Evolutionary conservation across 495 filamentous ascomycete species (phyloP).

Genomic region (Annulohypoxylon moriforme): DNA sequence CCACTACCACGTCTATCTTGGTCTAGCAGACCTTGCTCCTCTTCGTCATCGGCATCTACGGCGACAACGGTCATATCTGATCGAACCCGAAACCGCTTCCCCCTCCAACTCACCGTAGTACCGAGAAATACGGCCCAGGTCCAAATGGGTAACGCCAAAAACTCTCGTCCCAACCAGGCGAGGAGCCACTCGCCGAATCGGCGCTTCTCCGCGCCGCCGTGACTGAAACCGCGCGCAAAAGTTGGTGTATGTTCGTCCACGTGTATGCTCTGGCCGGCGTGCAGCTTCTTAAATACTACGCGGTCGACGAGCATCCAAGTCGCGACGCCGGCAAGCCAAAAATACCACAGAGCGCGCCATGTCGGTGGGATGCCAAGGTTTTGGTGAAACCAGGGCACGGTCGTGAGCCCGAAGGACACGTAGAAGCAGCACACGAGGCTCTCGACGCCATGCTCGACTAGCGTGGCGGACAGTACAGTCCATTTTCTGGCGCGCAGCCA

Average conservation of each 20-base stretch:
- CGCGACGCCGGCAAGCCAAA: slow-evolving; percentile 74
- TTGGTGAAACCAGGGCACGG: slow-evolving; percentile 70
- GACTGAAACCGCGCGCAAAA: slow-evolving; percentile 69
- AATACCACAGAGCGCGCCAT: slow-evolving; percentile 72
- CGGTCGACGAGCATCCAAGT: slow-evolving; percentile 82
- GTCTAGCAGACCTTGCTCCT: slow-evolving; percentile 5
- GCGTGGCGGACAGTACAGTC: slow-evolving; percentile 86
- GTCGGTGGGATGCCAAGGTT: slow-evolving; percentile 68
- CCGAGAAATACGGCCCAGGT: slow-evolving; percentile 84
- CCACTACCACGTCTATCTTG: slow-evolving; percentile 10
- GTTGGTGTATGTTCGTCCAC: slow-evolving; percentile 75
- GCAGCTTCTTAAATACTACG: slow-evolving; percentile 76
- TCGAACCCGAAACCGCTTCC: slow-evolving; percentile 81
- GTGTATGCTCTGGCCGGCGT: slow-evolving; percentile 75
- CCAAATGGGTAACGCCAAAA: slow-evolving; percentile 89
- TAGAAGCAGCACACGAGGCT: slow-evolving; percentile 84
- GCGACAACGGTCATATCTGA: slow-evolving; percentile 82
- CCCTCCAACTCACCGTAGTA: slow-evolving; percentile 86
- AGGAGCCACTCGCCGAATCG: slow-evolving; percentile 76
- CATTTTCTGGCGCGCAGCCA: slow-evolving; percentile 97
- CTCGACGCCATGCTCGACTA: slow-evolving; percentile 96
- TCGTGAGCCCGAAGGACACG: slow-evolving; percentile 81
- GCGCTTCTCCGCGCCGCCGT: slow-evolving; percentile 58
- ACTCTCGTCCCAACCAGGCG: slow-evolving; percentile 88
- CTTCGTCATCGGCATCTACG: slow-evolving; percentile 44